Evolutionary conservation across 352 stramenopile species (phyloP).

Genomic region (Phytopythium helicoides): DNA sequence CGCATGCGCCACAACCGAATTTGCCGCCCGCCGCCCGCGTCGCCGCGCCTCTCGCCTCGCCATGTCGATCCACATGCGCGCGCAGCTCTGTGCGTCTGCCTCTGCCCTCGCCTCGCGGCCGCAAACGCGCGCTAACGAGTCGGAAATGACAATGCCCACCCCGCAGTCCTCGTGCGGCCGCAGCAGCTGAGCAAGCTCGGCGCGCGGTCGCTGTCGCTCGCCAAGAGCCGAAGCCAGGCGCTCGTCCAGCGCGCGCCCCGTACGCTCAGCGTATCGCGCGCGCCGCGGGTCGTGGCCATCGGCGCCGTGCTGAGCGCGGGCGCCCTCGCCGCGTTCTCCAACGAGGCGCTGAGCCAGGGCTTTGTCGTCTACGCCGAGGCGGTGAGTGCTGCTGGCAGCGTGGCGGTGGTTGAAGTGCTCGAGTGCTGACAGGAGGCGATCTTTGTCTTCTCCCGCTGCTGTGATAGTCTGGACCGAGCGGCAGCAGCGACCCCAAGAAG

Average conservation of each 20-base stretch:
- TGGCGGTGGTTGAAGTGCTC: too few species aligned
- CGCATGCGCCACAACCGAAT: conserved; percentile 4
- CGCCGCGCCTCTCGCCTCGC: background rate
- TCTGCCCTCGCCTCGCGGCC: too few species aligned
- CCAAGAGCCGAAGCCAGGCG: conserved; percentile 30
- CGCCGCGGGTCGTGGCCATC: conserved; percentile 26
- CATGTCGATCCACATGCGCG: conserved; percentile 49
- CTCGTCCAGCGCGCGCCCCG: conserved; percentile 23
- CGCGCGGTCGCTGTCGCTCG: conserved; percentile 19
- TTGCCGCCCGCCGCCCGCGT: conserved; percentile 4
- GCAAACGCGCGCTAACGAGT: too few species aligned
- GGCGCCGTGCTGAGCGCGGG: conserved; percentile 49
- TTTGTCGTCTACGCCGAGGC: conserved; percentile 32
- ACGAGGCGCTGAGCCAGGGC: conserved; percentile 43
- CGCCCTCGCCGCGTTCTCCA: conserved; percentile 36
- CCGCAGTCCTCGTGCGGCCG: conserved; percentile 40
- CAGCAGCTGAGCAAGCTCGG: conserved; percentile 31
- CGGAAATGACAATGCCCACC: too few species aligned
- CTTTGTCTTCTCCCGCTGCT: background rate
- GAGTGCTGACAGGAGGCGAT: too few species aligned
- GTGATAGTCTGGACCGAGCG: conserved; percentile 27
- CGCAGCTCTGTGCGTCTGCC: conserved; percentile 41
- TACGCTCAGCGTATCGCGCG: conserved; percentile 20
- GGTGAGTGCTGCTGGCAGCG: conserved; percentile 16
- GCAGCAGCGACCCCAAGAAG: conserved; percentile 27